These are phyloP conservation scores for Penicillium pancosmium DNA, from an alignment of 495 filamentous ascomycete genomes.

Conservation along the genomic window DNA sequence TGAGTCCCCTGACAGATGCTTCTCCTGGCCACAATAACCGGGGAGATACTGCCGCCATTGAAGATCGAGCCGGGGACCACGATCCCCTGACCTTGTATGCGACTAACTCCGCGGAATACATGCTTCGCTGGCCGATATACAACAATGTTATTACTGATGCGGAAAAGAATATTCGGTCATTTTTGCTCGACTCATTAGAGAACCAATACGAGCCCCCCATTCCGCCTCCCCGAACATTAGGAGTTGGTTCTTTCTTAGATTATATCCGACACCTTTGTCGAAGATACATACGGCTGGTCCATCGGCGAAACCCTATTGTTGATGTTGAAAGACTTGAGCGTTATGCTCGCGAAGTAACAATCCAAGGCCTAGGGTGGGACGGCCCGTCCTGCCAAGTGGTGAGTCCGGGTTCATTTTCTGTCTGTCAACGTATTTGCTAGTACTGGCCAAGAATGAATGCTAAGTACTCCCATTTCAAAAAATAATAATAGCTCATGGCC, in stretches of 20 bases:
- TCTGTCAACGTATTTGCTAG: too few relatives aligned
- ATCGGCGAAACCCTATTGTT: slow-evolving; percentile 27
- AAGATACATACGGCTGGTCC: slow-evolving; percentile 24
- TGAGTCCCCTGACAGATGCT: slow-evolving; percentile 19
- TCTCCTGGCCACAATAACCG: slow-evolving; percentile 16
- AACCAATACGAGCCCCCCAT: slow-evolving; percentile 8
- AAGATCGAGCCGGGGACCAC: slow-evolving; percentile 23
- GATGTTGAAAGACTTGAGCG: slow-evolving; percentile 25
- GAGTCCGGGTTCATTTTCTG: slow-evolving; percentile 5
- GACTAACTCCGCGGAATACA: slow-evolving; percentile 30
- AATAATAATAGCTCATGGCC: slow-evolving; percentile 25
- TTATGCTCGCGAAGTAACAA: slow-evolving; percentile 29
- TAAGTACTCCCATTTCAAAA: slow-evolving; percentile 6
- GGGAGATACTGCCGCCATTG: slow-evolving; percentile 14
- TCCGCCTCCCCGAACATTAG: slow-evolving; percentile 18
- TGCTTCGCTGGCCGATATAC: slow-evolving; percentile 33
- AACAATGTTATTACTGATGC: slow-evolving; percentile 26
- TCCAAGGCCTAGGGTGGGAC: slow-evolving; percentile 32
- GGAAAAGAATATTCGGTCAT: slow-evolving; percentile 29
- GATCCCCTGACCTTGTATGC: slow-evolving; percentile 28
- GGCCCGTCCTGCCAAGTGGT: slow-evolving; percentile 34
- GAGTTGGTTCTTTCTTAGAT: slow-evolving; percentile 19
- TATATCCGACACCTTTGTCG: slow-evolving; percentile 23
- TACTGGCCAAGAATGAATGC: background rate
- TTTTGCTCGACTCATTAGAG: slow-evolving; percentile 30